These are phyloP conservation scores for Jackrogersella multiformis DNA, from an alignment of 495 filamentous ascomycete genomes.

Conservation along the genomic window DNA sequence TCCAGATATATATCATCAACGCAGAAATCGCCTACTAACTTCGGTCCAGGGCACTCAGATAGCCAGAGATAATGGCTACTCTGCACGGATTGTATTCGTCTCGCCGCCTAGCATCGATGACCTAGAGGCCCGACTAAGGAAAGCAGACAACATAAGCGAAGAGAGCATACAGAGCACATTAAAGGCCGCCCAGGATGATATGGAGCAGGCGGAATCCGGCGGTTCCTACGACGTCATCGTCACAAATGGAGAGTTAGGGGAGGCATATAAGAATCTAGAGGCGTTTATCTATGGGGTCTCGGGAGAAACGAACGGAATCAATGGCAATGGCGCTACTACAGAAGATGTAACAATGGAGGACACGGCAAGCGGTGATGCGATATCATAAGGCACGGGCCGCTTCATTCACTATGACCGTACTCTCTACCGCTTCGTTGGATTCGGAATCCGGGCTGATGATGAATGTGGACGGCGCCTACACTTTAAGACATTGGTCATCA, in stretches of 20 bases:
- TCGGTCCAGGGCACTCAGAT: slow-evolving; percentile 70
- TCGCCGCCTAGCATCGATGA: slow-evolving; percentile 70
- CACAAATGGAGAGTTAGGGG: slow-evolving; percentile 76
- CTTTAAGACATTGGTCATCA: not conserved
- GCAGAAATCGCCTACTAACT: slow-evolving; percentile 24
- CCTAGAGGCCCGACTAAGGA: slow-evolving; percentile 66
- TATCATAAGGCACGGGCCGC: not conserved
- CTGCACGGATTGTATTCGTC: slow-evolving; percentile 77
- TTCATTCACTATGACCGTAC: not conserved
- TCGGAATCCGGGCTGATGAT: too few relatives aligned
- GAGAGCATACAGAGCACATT: slow-evolving; percentile 69
- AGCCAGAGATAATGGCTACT: slow-evolving; percentile 73
- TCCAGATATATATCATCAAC: not conserved
- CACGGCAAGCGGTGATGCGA: not conserved
- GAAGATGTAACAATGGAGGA: slow-evolving; percentile 35
- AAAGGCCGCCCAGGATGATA: slow-evolving; percentile 69
- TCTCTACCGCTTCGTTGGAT: not conserved
- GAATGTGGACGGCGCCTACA: not conserved
- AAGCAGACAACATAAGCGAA: slow-evolving; percentile 67
- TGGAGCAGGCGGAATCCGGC: slow-evolving; percentile 69
- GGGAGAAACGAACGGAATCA: slow-evolving; percentile 19
- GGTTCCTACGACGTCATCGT: slow-evolving; percentile 73
- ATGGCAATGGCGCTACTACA: slow-evolving; percentile 8
- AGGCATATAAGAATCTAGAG: slow-evolving; percentile 56
- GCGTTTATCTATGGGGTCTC: slow-evolving; percentile 23